phyloP scores from a whole-genome alignment of 768 basidiomycete species.

The Thelephora ganbajun region DNA sequence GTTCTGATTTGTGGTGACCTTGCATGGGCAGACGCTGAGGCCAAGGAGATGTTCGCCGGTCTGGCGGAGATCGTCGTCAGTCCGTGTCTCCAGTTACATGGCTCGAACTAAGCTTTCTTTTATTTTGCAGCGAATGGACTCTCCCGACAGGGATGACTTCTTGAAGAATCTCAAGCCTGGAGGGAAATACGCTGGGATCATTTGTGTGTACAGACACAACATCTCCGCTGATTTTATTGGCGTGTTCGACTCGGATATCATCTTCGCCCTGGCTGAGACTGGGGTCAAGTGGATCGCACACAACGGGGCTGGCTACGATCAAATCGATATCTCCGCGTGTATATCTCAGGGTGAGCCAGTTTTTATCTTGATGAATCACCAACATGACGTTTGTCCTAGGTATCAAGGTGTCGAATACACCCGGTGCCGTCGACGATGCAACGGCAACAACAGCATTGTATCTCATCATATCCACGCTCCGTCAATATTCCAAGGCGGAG shows the following conservation, averaged over 20 bases:
- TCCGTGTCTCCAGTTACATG: slow-evolving; percentile 5
- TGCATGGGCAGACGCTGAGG: slow-evolving; percentile 72
- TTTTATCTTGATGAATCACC: background rate
- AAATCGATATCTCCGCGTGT: slow-evolving; percentile 66
- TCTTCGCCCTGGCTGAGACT: slow-evolving; percentile 47
- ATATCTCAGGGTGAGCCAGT: slow-evolving; percentile 43
- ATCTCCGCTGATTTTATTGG: slow-evolving; percentile 51
- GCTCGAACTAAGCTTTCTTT: background rate
- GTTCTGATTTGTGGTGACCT: slow-evolving; percentile 38
- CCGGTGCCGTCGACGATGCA: slow-evolving; percentile 80
- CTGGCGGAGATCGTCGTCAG: slow-evolving; percentile 71
- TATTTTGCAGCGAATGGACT: slow-evolving; percentile 33
- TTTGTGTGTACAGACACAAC: slow-evolving; percentile 74
- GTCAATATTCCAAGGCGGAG: slow-evolving; percentile 60
- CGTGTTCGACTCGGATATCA: slow-evolving; percentile 66
- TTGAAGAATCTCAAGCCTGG: slow-evolving; percentile 44
- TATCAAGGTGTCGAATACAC: slow-evolving; percentile 77
- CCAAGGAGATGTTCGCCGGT: slow-evolving; percentile 44
- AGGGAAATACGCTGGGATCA: slow-evolving; percentile 59
- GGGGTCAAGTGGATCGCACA: slow-evolving; percentile 76
- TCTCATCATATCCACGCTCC: slow-evolving; percentile 63
- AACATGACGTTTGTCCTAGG: slow-evolving; percentile 22
- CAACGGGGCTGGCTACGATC: slow-evolving; percentile 89
- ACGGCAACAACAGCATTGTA: slow-evolving; percentile 84
- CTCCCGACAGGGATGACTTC: slow-evolving; percentile 53